Evolutionary conservation across 225 moss, liverwort and hornwort species (phyloP).

Genomic region (Pleurozium schreberi): DNA sequence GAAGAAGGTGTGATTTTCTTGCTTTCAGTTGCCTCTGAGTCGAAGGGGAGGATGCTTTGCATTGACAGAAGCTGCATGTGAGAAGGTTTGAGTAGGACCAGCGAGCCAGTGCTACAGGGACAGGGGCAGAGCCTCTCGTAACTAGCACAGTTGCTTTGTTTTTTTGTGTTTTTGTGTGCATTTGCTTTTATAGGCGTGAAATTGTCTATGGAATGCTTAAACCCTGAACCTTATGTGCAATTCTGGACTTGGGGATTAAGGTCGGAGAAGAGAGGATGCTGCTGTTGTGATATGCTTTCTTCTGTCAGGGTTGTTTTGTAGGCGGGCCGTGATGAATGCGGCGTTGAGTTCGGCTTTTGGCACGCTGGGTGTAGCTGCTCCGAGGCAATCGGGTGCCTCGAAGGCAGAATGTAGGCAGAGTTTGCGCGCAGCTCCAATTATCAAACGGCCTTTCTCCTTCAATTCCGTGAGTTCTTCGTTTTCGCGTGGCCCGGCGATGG

Average conservation of each 20-base stretch:
- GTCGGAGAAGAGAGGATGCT: neutral
- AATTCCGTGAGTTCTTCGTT: neutral
- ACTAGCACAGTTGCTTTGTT: neutral
- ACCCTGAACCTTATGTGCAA: neutral
- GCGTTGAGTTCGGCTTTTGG: conserved; percentile 12
- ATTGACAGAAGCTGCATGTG: neutral
- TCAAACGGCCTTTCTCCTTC: neutral
- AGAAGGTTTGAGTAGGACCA: neutral
- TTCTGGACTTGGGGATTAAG: neutral
- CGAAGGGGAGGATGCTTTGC: neutral
- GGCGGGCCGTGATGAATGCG: conserved; percentile 11
- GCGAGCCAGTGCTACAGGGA: neutral
- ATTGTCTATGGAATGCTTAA: neutral
- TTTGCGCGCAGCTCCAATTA: neutral
- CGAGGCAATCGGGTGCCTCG: neutral
- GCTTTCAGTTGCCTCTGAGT: neutral
- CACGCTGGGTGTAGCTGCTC: neutral
- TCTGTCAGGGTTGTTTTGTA: neutral
- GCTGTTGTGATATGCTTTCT: neutral
- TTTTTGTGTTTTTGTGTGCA: neutral
- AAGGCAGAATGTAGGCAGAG: neutral
- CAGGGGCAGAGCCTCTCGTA: neutral
- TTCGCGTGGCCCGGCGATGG: neutral
- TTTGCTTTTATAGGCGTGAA: neutral
- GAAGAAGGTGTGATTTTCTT: neutral